Conservation (phyloP, 768 basidiomycete genomes). For the Phanerochaete carnosa region DNA sequence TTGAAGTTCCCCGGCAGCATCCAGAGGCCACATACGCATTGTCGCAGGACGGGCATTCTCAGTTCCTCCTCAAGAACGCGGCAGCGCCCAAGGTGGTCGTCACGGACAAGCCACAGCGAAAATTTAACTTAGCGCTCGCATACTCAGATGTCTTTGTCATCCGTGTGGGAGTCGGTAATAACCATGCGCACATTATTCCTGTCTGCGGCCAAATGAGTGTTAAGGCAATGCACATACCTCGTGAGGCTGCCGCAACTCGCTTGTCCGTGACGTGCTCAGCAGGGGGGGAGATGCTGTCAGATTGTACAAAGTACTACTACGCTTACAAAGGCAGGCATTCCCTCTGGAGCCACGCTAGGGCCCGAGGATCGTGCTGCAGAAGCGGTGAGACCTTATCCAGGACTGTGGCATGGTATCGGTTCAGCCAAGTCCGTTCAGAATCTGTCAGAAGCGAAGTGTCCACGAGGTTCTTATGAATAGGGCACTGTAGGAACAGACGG, state of each 20-base stretch:
- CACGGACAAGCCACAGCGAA: not conserved
- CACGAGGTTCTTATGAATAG: constrained; percentile 84
- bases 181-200: not conserved
- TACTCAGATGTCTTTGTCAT: not conserved
- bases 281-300: no score
- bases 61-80: not conserved
- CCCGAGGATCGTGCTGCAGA: constrained; percentile 57
- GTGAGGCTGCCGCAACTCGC: no score
- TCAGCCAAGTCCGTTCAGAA: constrained; percentile 79
- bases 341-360: constrained; percentile 59
- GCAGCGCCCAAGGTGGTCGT: not conserved
- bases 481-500: constrained; percentile 44
- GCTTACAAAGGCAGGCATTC: constrained; percentile 43
- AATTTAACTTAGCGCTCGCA: constrained; percentile 5
- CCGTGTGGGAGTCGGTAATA: not conserved
- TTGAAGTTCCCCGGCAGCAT: no score
- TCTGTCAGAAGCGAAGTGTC: constrained; percentile 56
- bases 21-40: not conserved
- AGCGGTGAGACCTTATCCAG: constrained; percentile 70
- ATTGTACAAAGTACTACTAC: no score
- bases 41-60: not conserved
- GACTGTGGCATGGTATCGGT: constrained; percentile 78
- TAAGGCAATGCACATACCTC: no score
- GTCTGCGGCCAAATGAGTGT: not conserved
- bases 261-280: no score